Base-by-base conservation (phyloP, 257 asterid genomes). In the Agastache rugosa region DNA sequence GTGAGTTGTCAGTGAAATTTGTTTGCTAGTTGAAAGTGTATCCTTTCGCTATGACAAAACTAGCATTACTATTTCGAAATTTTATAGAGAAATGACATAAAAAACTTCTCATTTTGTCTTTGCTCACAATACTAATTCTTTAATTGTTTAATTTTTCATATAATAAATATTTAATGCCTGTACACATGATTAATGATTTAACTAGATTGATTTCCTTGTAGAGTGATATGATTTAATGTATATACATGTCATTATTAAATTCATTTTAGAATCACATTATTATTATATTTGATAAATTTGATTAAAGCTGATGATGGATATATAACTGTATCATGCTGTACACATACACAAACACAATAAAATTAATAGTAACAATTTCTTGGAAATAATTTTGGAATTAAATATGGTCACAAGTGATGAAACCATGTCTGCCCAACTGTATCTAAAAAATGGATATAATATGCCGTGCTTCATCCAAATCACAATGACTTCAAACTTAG, bases 391-490 rank as follows among this genome's bases (percentile, higher is more conserved):
- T 56, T 56, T 23, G 9, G 35, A 23, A 11, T 56, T 56, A 56
- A 22, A 56, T 56, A 23, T 56, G 35, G 63, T 54, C 60, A 54
- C 59, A 53, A 53, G 27, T 17, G 59, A 53, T 55, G 61, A 22
- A n/a, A 20, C 62, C 62, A 55, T 55, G n/a, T 20, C 17, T 55
- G 62, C 15, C 34, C 16, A 19, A 15, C 55, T 16, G 3, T 48
- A 48, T 16, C 20, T n/a, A 50, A 50, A 50, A 16, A 50, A 29
- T 50, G 23, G 56, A 50, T 50, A 50, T 11, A 50, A 50, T 6
- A 20, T 20, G 60, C 16, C 20, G 20, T 19, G 25, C 59, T 2
- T 51, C 59, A n/a, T 51, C 27, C 59, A 51, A 41, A 41, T 41
- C 47, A 41, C 11, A 3, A 10, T 41, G 4, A 10, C 34, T 29